Base-by-base conservation (phyloP, 2,329 filamentous ascomycete genomes). In the Oidium heveae region DNA sequence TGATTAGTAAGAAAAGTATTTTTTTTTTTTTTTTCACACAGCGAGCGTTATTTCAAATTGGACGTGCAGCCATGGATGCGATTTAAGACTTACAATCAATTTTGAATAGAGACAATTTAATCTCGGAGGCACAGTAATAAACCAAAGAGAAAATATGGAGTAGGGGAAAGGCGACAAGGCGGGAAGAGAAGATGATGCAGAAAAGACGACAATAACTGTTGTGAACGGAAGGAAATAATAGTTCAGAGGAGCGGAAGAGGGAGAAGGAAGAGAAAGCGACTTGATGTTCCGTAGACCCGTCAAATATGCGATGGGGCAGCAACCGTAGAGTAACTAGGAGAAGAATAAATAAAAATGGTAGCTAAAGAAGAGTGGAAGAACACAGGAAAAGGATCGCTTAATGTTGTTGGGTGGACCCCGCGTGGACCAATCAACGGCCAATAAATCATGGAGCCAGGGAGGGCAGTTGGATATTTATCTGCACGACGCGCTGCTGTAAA, bases 151-250 rank as follows among this genome's bases (percentile, higher is more conserved):
- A 18, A 20, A 36, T 33, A 20, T 28, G 34, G 22, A 53, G 36
- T 24, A 20, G 12, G 24, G 22, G 36, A 39, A 53, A 33, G 22
- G 13, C 22, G 41, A 57, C 51, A 56, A 33, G 57, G 57, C 59
- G 60, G 60, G 39, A 56, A 56, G 56, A 49, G 34, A 53, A 43
- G 55, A 57, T 55, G 56, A 57, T 55, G 57, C 55, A 56, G 54
- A 53, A 54, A 54, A 57, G 52, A 57, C 9, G n/a, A 39, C n/a
- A 16, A 39, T 39, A n/a, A 39, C 37, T 39, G 37, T 8, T 54
- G 34, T n/a, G 49, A 62, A 62, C 54, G 58, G 59, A 62, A 61
- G 55, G 61, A 60, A 56, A 58, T 52, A 60, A 58, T 56, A 56
- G 59, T 55, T 57, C 61, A 59, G 56, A 16, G n/a, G 56, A 55